Evolutionary conservation across 2,329 filamentous ascomycete species (phyloP).

Genomic region (Trichophaea hybrida): DNA sequence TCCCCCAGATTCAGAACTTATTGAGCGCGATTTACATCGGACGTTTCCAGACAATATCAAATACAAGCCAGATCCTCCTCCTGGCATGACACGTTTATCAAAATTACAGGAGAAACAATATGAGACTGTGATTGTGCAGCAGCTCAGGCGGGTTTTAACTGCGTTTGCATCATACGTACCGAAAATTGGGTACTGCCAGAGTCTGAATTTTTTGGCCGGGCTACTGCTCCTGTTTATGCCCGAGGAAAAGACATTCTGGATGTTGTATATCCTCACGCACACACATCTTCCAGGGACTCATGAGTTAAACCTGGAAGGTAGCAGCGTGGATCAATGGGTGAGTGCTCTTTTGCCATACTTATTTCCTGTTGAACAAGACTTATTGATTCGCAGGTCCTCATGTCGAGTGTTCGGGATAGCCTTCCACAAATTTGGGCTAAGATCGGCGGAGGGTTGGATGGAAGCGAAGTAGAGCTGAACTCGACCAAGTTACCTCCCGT

Average conservation of each 20-base stretch:
- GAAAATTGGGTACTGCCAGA: slow-evolving; percentile 87
- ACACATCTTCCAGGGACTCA: slow-evolving; percentile 83
- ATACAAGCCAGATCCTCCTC: slow-evolving; percentile 53
- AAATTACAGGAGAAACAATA: slow-evolving; percentile 31
- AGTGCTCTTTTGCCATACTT: not conserved
- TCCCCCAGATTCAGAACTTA: slow-evolving; percentile 68
- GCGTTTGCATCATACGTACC: slow-evolving; percentile 87
- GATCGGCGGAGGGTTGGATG: slow-evolving; percentile 63
- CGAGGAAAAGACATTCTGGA: slow-evolving; percentile 84
- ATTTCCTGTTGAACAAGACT: too few relatives aligned
- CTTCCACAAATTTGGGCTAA: slow-evolving; percentile 77
- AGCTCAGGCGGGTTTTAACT: slow-evolving; percentile 70
- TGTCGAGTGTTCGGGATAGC: slow-evolving; percentile 68
- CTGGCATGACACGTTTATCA: slow-evolving; percentile 29
- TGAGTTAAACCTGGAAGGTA: slow-evolving; percentile 75
- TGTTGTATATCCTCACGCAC: slow-evolving; percentile 82
- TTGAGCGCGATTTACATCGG: slow-evolving; percentile 82
- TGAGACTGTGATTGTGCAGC: slow-evolving; percentile 67
- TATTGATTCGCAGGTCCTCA: slow-evolving; percentile 42
- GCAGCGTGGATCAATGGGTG: slow-evolving; percentile 79
- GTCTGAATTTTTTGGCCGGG: slow-evolving; percentile 85
- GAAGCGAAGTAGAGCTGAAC: slow-evolving; percentile 29
- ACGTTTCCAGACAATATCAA: slow-evolving; percentile 89
- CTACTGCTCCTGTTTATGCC: slow-evolving; percentile 78
- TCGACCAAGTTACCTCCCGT: slow-evolving; percentile 58